A percentile compares a stretch with the other conserved stretches of the same genome.
These are phyloP conservation scores for Elaeis oleifera DNA, from an alignment of 202 grass and related monocot genomes.

Conservation along the genomic window DNA sequence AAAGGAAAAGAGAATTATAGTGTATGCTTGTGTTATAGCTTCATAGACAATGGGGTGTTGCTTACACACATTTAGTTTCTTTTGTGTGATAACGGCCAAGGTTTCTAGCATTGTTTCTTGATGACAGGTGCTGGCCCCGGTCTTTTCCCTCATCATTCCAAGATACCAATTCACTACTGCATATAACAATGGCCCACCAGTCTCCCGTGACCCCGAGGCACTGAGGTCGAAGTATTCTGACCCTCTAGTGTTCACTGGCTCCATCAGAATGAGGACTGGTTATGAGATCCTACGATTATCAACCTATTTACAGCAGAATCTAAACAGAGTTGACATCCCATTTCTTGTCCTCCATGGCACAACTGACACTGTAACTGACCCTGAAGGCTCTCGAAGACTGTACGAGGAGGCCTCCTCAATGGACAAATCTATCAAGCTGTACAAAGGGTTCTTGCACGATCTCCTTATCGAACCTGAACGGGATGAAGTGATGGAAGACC, in stretches of 20 bases:
- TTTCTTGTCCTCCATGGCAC: conserved; percentile 69
- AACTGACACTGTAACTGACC: conserved; percentile 61
- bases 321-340: conserved; percentile 36
- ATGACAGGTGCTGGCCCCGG: conserved; percentile 54
- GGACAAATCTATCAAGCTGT: conserved; percentile 63
- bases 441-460: conserved; percentile 58
- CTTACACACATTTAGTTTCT: too few species aligned
- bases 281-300: conserved; percentile 81
- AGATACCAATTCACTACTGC: conserved; percentile 56
- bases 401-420: conserved; percentile 38
- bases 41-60: too few species aligned
- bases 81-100: too few species aligned
- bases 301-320: conserved; percentile 43
- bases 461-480: conserved; percentile 87
- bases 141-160: conserved; percentile 61
- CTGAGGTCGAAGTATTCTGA: conserved; percentile 66
- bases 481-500: conserved; percentile 53
- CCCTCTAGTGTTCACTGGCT: conserved; percentile 72
- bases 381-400: conserved; percentile 44
- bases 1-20: too few species aligned
- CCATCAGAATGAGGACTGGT: conserved; percentile 69
- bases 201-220: conserved; percentile 65
- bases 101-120: background rate
- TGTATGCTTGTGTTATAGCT: too few species aligned
- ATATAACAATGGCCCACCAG: conserved; percentile 33